Base-by-base conservation (phyloP, 495 filamentous ascomycete genomes). In the Penicillium bovifimosum region DNA sequence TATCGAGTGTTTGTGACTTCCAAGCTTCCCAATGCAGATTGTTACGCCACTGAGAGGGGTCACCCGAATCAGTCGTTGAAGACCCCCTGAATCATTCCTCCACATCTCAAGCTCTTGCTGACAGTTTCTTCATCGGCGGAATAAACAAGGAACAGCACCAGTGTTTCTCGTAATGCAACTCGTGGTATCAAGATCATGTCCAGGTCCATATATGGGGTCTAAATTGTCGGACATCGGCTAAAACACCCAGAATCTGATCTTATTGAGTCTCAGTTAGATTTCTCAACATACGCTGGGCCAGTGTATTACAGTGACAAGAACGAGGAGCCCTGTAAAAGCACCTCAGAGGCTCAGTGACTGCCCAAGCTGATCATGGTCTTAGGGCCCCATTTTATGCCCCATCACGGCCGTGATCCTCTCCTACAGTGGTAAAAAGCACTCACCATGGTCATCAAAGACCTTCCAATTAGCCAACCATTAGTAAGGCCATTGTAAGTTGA, bases 11-110 rank as follows among this genome's bases (percentile, higher is more conserved):
- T 27, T 14, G 7, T 2, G 13, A 14, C 14, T n/a, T 16, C n/a
- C 16, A 9, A 27, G 9, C 16, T 28, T 5, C 20, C 27, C 8
- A 5, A 17, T 46, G 43, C 17, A 17, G 9, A 14, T 46, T 24
- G 29, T 13, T 46, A 34, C 31, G 44, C 44, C 44, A 46, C 27
- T 28, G 8, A 29, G 43, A 34, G 31, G 43, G 43, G 43, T 46
- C 8, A 13, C 13, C 13, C 17, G n/a, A 10, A 6, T 16, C 17
- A 32, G 20, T 4, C 20, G 4, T 24, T 16, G 7, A 13, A 11
- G 10, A 17, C 9, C 14, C 27, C 27, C 16, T 32, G 42, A 45
- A 10, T 32, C 14, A 6, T 26, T 26, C 17, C 9, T 7, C n/a
- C 9, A 1, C 13, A 11, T 9, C 9, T 13, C 32, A 13, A 34